Conservation (phyloP, 1,139 yeast genomes). For the Kluyveromyces marxianus region DNA sequence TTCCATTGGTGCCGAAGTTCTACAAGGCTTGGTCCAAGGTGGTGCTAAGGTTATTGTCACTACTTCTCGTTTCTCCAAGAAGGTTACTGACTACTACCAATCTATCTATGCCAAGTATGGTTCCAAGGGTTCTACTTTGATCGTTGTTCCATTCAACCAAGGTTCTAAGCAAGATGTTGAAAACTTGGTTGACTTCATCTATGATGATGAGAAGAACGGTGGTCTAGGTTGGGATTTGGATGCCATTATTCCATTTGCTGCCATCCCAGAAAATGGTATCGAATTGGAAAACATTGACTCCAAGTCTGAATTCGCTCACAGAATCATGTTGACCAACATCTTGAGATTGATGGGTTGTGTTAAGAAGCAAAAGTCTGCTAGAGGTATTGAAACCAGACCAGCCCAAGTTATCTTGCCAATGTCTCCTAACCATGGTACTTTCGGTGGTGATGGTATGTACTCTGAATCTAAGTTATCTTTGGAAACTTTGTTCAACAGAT, state of each 20-base stretch:
- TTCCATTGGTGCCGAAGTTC: constrained; percentile 94
- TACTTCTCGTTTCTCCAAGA: constrained; percentile 89
- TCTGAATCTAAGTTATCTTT: constrained; percentile 93
- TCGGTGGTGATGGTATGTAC: constrained; percentile 96
- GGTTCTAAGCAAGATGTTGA: constrained; percentile 93
- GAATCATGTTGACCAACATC: constrained; percentile 95
- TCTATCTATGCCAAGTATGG: constrained; percentile 87
- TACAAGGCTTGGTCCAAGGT: constrained; percentile 92
- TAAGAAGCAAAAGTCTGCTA: constrained; percentile 67
- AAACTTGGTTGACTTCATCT: constrained; percentile 76
- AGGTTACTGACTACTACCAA: constrained; percentile 94
- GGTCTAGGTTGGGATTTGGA: constrained; percentile 98
- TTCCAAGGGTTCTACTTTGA: constrained; percentile 82
- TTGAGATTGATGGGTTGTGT: constrained; percentile 87
- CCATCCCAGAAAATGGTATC: constrained; percentile 97
- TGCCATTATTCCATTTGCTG: constrained; percentile 94
- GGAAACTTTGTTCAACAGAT: constrained; percentile 95
- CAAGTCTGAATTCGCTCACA: constrained; percentile 93
- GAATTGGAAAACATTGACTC: constrained; percentile 91
- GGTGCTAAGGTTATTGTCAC: constrained; percentile 97
- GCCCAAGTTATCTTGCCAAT: constrained; percentile 95
- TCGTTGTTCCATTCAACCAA: constrained; percentile 97
- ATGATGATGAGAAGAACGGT: constrained; percentile 71
- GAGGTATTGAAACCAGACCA: constrained; percentile 87
- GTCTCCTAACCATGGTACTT: constrained; percentile 98